Evolutionary conservation across 1,284 basidiomycete genomes (phyloP).

Genomic region (Rhodotorula sp.): DNA sequence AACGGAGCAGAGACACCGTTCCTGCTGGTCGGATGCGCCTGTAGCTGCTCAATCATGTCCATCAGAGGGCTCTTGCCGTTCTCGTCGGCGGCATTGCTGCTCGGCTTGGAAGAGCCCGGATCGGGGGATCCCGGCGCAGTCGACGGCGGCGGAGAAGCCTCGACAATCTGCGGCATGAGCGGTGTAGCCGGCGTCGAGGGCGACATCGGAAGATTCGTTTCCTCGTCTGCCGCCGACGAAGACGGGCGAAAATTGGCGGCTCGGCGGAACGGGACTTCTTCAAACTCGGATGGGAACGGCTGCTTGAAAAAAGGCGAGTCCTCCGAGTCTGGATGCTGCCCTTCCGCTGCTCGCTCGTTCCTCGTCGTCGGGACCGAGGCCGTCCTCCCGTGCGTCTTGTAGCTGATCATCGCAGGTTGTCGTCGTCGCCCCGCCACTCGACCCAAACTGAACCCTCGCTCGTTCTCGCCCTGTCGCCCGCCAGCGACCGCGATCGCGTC

Average conservation of each 20-base stretch:
- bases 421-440: neutral
- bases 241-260: neutral
- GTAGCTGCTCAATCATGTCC: slow-evolving; percentile 13
- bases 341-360: neutral
- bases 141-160: neutral
- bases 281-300: slow-evolving; percentile 24
- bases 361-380: neutral
- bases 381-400: neutral
- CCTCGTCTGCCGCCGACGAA: neutral
- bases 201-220: neutral
- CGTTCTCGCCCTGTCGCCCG: neutral
- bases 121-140: no score
- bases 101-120: neutral
- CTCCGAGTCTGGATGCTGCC: neutral
- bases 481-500: neutral
- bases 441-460: neutral
- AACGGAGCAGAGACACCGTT: neutral
- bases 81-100: neutral
- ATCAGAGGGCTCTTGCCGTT: slow-evolving; percentile 3
- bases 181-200: neutral
- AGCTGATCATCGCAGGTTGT: neutral
- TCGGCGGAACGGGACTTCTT: slow-evolving; percentile 15
- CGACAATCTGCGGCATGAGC: neutral
- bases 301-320: neutral
- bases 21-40: neutral